Evolutionary conservation across 768 basidiomycete species (phyloP).

Genomic region (Albatrellus ellisii): DNA sequence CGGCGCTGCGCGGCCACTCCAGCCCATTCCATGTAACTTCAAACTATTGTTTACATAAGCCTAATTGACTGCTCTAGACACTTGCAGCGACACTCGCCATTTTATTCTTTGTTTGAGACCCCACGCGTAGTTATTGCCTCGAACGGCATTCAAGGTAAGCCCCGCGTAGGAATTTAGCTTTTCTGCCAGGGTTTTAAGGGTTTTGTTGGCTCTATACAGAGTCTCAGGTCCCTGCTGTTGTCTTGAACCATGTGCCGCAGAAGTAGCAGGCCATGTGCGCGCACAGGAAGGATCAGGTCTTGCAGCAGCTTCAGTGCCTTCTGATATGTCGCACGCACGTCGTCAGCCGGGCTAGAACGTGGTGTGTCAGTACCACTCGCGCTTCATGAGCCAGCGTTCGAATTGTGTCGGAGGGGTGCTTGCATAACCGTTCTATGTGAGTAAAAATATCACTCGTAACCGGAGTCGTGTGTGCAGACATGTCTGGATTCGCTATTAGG

Average conservation of each 20-base stretch:
- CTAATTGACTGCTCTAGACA: no score
- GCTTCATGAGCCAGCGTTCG: slow-evolving; percentile 64
- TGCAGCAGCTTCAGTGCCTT: slow-evolving; percentile 79
- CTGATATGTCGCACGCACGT: slow-evolving; percentile 60
- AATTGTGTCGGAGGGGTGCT: slow-evolving; percentile 32
- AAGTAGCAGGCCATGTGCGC: slow-evolving; percentile 81
- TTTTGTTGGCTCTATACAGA: no score
- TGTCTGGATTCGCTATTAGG: slow-evolving; percentile 40
- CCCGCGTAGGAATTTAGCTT: no score
- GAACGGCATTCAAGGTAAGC: no score
- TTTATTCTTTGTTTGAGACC: no score
- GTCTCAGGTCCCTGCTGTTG: no score
- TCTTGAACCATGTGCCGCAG: slow-evolving; percentile 77
- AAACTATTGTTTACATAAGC: no score
- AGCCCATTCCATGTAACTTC: no score
- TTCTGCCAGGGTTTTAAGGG: no score
- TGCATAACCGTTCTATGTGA: slow-evolving; percentile 44
- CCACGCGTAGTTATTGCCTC: no score
- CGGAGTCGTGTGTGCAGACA: slow-evolving; percentile 48
- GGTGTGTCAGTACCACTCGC: slow-evolving; percentile 57
- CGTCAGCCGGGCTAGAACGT: slow-evolving; percentile 10
- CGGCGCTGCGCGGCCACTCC: no score
- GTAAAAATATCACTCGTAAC: slow-evolving; percentile 60
- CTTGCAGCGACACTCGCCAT: no score
- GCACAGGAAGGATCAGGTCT: slow-evolving; percentile 86